Base-by-base conservation (phyloP, 106 monocot genomes). In the Allium cepa region DNA sequence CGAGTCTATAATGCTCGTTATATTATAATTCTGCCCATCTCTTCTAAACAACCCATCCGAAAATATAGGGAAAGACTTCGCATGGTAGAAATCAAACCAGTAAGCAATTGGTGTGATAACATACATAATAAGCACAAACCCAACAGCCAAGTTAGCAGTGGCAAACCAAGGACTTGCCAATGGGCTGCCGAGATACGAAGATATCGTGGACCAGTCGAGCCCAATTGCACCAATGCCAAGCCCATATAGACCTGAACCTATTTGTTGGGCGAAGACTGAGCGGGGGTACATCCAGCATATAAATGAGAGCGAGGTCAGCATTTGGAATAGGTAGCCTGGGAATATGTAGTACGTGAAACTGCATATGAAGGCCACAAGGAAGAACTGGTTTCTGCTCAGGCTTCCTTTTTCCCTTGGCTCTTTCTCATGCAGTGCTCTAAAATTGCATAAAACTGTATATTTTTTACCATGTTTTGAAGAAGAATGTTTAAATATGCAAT, bases 141-240 rank as follows among this genome's bases (percentile, higher is more conserved):
- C 94, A 2, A 50, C 85, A 2, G 91, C 91, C 9, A 88, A 56
- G 57, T 94, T 94, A 17, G 85, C 90, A 0, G 91, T 90, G 62
- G 94, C 91, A 11, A 91, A 94, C 90, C 87, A 90, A 22, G 94
- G 90, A 76, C 87, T 88, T 10, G 91, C 94, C 8, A 94, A 80
- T 0, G 94, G 94, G 66, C 90, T 94, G 61, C 90, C 90, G 8
- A 94, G 90, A 72, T 88, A 90, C 26, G 90, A 83, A 27, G 85
- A 84, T 50, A 91, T 53, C 36, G 85, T 77, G 11, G 94, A 85
- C 90, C 94, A 94, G 74, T 94, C 94, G 12, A 94, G 80, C 14
- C 85, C 87, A 36, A 94, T 59, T 12, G 94, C 84, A 0, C 87
- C 90, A 10, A 90, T 63, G 57, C 94, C 94, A 3, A 94, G 82